These are phyloP conservation scores for Colletotrichum falcatum DNA, from an alignment of 2,329 filamentous ascomycete genomes.

Conservation along the genomic window DNA sequence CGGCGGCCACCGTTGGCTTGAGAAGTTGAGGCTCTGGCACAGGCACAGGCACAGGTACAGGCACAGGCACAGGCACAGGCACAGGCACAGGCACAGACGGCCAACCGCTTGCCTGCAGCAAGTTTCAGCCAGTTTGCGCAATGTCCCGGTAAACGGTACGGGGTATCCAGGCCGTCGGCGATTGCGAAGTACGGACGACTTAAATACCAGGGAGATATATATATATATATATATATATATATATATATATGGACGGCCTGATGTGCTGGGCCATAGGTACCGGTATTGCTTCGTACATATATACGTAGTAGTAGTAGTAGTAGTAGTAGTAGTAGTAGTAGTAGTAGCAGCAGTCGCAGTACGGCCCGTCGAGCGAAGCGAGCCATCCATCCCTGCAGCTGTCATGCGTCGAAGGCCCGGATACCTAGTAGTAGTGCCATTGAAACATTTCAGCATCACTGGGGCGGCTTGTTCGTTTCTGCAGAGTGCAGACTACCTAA, in stretches of 20 bases:
- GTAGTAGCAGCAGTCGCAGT: background rate
- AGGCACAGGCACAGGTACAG: constrained; percentile 20
- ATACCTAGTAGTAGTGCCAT: background rate
- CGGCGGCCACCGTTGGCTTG: constrained; percentile 21
- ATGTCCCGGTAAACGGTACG: constrained; percentile 9
- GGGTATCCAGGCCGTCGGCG: background rate
- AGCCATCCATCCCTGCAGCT: constrained; percentile 20
- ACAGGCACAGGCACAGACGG: constrained; percentile 21
- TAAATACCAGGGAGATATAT: too few species aligned
- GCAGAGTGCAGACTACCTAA: too few species aligned
- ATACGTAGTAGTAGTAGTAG: too few species aligned
- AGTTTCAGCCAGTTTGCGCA: background rate
- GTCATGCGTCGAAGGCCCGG: constrained; percentile 13
- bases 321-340: too few species aligned
- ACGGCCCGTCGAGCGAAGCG: constrained; percentile 5
- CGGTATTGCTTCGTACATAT: too few species aligned
- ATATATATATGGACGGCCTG: too few species aligned
- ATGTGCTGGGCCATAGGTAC: too few species aligned
- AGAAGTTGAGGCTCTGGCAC: too few species aligned
- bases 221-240: too few species aligned
- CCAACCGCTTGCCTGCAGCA: background rate
- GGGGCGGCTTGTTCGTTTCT: constrained; percentile 9
- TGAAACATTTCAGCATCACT: background rate
- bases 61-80: constrained; percentile 23
- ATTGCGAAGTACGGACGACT: too few species aligned